Evolutionary conservation across 768 basidiomycete genomes (phyloP).

Genomic region (Boletellus sp.): DNA sequence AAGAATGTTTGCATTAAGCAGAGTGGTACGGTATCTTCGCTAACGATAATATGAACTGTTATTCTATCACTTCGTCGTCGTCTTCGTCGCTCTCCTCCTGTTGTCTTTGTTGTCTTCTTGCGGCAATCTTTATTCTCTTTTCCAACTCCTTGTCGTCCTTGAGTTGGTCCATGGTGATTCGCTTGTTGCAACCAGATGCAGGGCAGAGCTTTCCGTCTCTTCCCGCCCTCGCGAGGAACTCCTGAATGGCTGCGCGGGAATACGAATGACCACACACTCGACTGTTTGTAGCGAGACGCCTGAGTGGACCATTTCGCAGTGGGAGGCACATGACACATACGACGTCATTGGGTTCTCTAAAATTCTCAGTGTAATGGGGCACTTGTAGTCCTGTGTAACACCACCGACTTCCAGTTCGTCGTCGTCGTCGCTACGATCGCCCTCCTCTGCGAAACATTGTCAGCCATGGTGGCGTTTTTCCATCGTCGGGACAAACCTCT

Average conservation of each 20-base stretch:
- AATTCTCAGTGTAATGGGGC: conserved; percentile 69
- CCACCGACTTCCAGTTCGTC: conserved; percentile 90
- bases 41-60: conserved; percentile 16
- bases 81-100: conserved; percentile 32
- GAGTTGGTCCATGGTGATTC: conserved; percentile 49
- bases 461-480: not conserved
- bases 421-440: conserved; percentile 78
- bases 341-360: conserved; percentile 77
- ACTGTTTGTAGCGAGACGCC: conserved; percentile 34
- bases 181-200: conserved; percentile 65
- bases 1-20: conserved; percentile 9
- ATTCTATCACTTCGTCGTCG: conserved; percentile 57
- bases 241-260: conserved; percentile 65
- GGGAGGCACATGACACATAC: conserved; percentile 43
- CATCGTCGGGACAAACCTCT: conserved; percentile 46
- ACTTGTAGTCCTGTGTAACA: conserved; percentile 76
- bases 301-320: conserved; percentile 1
- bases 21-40: conserved; percentile 2
- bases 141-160: conserved; percentile 54
- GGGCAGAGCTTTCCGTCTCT: conserved; percentile 53
- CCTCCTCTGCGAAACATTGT: conserved; percentile 51
- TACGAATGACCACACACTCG: conserved; percentile 77
- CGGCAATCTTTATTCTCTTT: conserved; percentile 56
- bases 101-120: conserved; percentile 48
- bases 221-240: conserved; percentile 47